Conservation (phyloP, 1,284 basidiomycete genomes). For the Ganoderma multipileum region DNA sequence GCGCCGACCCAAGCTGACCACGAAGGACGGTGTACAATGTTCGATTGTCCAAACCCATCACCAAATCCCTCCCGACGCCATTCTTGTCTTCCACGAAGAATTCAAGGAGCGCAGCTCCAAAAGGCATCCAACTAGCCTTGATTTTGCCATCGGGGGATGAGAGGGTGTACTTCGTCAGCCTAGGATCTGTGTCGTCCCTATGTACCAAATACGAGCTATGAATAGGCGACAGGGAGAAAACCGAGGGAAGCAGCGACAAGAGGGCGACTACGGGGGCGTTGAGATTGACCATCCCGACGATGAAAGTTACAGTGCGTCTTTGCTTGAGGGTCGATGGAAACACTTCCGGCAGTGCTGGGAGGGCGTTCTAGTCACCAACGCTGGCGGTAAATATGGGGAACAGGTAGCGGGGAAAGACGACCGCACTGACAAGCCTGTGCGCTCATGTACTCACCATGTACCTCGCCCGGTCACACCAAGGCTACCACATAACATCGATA, state of each 20-base stretch:
- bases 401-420: not conserved
- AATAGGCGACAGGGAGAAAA: not conserved
- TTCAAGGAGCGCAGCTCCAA: not conserved
- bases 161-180: not conserved
- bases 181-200: not conserved
- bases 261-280: not conserved
- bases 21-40: conserved; percentile 1
- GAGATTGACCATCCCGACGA: not conserved
- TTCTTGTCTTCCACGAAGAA: conserved; percentile 2
- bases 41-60: conserved; percentile 6
- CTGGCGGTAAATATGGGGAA: not conserved
- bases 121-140: conserved; percentile 4
- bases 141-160: not conserved
- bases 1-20: conserved; percentile 1
- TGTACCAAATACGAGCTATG: not conserved
- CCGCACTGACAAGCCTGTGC: not conserved
- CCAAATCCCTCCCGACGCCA: conserved; percentile 3
- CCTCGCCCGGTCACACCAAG: not conserved
- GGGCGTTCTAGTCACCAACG: not conserved
- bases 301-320: not conserved
- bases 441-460: not conserved
- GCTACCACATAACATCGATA: not conserved
- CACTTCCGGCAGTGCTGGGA: not conserved
- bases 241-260: conserved; percentile 1
- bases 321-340: not conserved